Evolutionary conservation across 371 early-diverging fungal genomes (phyloP).

Genomic region (Apophysomyces variabilis): DNA sequence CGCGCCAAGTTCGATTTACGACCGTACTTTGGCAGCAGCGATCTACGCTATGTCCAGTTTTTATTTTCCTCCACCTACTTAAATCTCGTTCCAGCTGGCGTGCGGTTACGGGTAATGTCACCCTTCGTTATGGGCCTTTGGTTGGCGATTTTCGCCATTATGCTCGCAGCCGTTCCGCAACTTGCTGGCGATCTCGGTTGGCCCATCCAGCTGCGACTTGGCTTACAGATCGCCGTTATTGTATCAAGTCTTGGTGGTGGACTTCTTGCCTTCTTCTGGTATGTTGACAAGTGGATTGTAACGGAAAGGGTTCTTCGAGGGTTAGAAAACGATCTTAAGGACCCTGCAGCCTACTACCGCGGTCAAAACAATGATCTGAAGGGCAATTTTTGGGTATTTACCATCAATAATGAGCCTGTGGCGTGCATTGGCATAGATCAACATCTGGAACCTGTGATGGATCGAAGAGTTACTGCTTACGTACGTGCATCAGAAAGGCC

Average conservation of each 20-base stretch:
- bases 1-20: slow-evolving; percentile 41
- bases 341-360: slow-evolving; percentile 41
- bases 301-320: slow-evolving; percentile 37
- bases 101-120: slow-evolving; percentile 31
- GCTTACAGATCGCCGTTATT: slow-evolving; percentile 23
- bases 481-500: slow-evolving; percentile 32
- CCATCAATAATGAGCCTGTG: slow-evolving; percentile 44
- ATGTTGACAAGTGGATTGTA: slow-evolving; percentile 42
- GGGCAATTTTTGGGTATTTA: slow-evolving; percentile 57
- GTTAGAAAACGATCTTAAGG: slow-evolving; percentile 45
- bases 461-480: slow-evolving; percentile 12
- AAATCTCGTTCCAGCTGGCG: slow-evolving; percentile 46
- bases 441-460: slow-evolving; percentile 21
- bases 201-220: slow-evolving; percentile 18
- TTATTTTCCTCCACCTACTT: slow-evolving; percentile 49
- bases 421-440: slow-evolving; percentile 53
- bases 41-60: slow-evolving; percentile 49
- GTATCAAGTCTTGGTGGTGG: slow-evolving; percentile 35
- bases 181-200: slow-evolving; percentile 21
- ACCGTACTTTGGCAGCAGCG: slow-evolving; percentile 45
- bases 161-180: slow-evolving; percentile 24
- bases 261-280: slow-evolving; percentile 33
- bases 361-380: slow-evolving; percentile 28
- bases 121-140: slow-evolving; percentile 29
- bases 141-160: slow-evolving; percentile 25